Evolutionary conservation across 164 flowering plant species (phyloP).

Genomic region (Magnolia sinica): DNA sequence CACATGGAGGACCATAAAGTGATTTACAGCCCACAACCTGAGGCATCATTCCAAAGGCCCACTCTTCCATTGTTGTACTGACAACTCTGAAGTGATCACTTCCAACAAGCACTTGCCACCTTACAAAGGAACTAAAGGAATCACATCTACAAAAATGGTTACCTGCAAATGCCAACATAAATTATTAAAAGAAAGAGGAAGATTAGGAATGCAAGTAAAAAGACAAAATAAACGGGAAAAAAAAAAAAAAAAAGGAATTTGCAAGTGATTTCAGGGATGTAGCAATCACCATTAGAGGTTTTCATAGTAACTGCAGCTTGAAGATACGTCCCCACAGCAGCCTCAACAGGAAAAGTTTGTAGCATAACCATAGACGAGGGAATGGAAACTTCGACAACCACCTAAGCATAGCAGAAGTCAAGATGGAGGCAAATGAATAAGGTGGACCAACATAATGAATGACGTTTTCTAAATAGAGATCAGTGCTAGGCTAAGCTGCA

Average conservation of each 20-base stretch:
- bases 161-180: slow-evolving; percentile 41
- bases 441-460: background rate
- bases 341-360: slow-evolving; percentile 72
- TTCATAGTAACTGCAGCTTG: slow-evolving; percentile 79
- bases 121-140: slow-evolving; percentile 61
- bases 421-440: background rate
- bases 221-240: background rate
- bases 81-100: slow-evolving; percentile 59
- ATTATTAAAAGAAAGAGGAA: slow-evolving; percentile 1
- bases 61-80: slow-evolving; percentile 34
- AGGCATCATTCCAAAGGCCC: slow-evolving; percentile 21
- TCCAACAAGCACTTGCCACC: slow-evolving; percentile 58
- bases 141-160: slow-evolving; percentile 66
- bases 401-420: slow-evolving; percentile 24
- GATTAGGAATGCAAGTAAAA: background rate
- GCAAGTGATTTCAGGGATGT: slow-evolving; percentile 6
- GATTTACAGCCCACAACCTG: slow-evolving; percentile 16
- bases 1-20: slow-evolving; percentile 56
- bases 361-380: slow-evolving; percentile 77
- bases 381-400: slow-evolving; percentile 67
- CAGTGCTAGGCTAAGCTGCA: background rate
- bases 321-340: slow-evolving; percentile 77
- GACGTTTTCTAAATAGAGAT: no score
- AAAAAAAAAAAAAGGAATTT: background rate
- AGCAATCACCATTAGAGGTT: slow-evolving; percentile 57